phyloP scores from a whole-genome alignment of 176 grass and related monocot species.

The Aechmea fasciata region DNA sequence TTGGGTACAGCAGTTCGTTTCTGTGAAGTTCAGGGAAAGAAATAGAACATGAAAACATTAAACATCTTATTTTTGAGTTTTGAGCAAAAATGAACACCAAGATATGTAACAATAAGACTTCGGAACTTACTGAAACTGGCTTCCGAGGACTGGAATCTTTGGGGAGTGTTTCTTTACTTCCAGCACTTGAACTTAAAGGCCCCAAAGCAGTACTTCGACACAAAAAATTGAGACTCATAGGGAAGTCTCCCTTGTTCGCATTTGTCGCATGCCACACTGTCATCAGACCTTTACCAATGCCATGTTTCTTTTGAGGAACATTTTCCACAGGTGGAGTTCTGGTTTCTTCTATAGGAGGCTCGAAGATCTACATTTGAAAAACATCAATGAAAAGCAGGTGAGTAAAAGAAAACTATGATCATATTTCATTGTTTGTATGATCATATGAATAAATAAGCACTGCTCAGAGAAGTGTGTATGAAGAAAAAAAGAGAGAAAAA shows the following conservation, averaged over 20 bases:
- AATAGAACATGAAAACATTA: neutral
- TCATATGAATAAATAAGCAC: neutral
- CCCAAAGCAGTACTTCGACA: conserved; percentile 51
- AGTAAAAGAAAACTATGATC: neutral
- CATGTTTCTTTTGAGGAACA: conserved; percentile 60
- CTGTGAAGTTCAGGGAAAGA: conserved; percentile 28
- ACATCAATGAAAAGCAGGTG: neutral
- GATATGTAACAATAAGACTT: conserved; percentile 19
- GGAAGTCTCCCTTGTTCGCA: conserved; percentile 40
- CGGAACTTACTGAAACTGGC: conserved; percentile 28
- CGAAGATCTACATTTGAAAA: conserved; percentile 29
- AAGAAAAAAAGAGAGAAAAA: neutral
- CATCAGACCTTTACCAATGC: conserved; percentile 95
- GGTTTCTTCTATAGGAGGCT: conserved; percentile 16
- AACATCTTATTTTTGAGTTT: conserved; percentile 12
- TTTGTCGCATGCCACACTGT: conserved; percentile 85
- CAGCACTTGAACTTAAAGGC: conserved; percentile 39
- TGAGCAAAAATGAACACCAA: conserved; percentile 3
- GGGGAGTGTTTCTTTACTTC: conserved; percentile 14
- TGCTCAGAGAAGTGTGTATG: neutral
- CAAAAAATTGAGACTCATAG: conserved; percentile 37
- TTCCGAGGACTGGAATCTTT: conserved; percentile 24
- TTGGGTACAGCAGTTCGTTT: conserved; percentile 39
- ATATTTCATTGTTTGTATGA: neutral
- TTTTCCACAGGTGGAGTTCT: conserved; percentile 11